Evolutionary conservation across 306 rosid genomes (phyloP), one percentile per base, ranked within the genome.

Genomic region (Begonia loranthoides): DNA sequence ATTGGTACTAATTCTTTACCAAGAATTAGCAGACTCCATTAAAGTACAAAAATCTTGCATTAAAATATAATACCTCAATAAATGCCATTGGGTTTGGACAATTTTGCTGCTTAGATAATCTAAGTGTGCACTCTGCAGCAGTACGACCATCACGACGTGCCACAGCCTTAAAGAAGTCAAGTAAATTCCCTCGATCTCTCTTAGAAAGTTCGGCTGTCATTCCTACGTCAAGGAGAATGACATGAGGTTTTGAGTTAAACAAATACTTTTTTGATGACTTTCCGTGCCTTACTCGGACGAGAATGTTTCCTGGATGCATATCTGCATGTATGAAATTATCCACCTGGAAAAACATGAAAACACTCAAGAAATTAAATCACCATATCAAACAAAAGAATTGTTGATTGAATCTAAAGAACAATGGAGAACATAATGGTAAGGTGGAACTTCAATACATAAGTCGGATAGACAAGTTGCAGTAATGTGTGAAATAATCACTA

Each of bases 301-400:
- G 93, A 62, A 86, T 86, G 75, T 86, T 86, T 65, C 93, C 95
- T 22, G 95, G 93, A 64, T 86, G 95, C 87, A 86, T 76, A 68
- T 86, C 95, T 49, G 95, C 93, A 64, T 86, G 95, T 47, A 81
- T 64, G 66, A 86, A 86, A 69, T 86, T 86, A 64, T 82, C 95
- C 24, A 81, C 80, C 95, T 81, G 78, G 38, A 74, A 68, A 58
- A 61, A 48, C 46, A 68, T 46, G 56, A 7, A 55, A 15, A 16
- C 9, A 17, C 41, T 34, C 9, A 9, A 6, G 10, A 34, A 9
- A 43, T 28, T 28, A 28, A 28, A 28, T 28, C 36, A 19, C 2
- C 22, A 28, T 28, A 28, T 24, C 2, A 3, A 24, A 28, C 4
- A 7, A 28, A 28, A 28, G 9, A 28, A 28, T 28, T 28, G 36